Evolutionary conservation across 164 flowering plant genomes (phyloP).

Genomic region (Piper betle): DNA sequence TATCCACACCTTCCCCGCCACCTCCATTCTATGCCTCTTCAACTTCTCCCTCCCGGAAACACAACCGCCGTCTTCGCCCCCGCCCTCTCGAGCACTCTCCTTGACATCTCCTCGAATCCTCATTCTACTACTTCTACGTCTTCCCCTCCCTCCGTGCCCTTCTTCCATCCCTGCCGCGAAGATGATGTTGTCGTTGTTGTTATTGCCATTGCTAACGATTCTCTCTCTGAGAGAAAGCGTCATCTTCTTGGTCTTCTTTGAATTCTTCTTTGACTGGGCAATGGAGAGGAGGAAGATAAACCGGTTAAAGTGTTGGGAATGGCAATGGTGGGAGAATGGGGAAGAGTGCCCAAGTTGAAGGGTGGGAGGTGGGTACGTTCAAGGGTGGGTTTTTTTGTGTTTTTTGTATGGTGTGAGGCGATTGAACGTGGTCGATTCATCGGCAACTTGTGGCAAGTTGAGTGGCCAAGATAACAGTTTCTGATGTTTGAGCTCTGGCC

Average conservation of each 20-base stretch:
- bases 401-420: neutral
- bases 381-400: neutral
- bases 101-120: neutral
- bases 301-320: neutral
- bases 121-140: neutral
- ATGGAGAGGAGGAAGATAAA: neutral
- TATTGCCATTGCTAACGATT: neutral
- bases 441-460: neutral
- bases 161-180: too few species aligned
- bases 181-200: neutral
- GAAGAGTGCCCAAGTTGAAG: neutral
- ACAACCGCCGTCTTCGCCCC: neutral
- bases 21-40: conserved; percentile 32
- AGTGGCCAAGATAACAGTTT: neutral
- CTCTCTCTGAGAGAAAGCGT: neutral
- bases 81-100: neutral
- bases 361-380: neutral
- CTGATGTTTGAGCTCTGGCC: neutral
- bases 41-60: conserved; percentile 30
- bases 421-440: neutral
- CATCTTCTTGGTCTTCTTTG: neutral
- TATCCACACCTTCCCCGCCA: conserved; percentile 33
- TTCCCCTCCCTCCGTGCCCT: neutral
- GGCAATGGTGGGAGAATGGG: neutral
- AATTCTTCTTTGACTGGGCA: neutral